Base-by-base conservation (phyloP, 1,284 basidiomycete genomes). In the Microbotryum saponariae region DNA sequence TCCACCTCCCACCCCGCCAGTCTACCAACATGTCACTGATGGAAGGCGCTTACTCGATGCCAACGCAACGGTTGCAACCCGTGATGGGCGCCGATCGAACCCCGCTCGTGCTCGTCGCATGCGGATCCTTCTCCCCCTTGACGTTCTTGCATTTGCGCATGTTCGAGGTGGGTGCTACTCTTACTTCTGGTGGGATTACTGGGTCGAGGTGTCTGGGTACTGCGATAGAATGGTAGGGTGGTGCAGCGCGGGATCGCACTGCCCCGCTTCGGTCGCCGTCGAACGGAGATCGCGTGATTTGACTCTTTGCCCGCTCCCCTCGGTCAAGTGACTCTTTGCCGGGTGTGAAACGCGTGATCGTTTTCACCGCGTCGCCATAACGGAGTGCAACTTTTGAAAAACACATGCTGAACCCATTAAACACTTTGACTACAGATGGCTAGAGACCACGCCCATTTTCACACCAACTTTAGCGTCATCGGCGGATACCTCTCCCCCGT, bases 121-220 rank as follows among this genome's bases (percentile, higher is more conserved):
- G 73, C 60, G 73, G 67, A 10, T 69, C 66, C 45, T 73, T 72
- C 68, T 70, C 67, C 42, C 73, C 73, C 31, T 58, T 73, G 44
- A 74, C 73, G 16, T 73, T 72, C 54, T 67, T 74, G n/a, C 73
- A 74, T 63, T 65, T 74, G 14, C 68, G 73, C 54, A 72, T 74
- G 70, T 73, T 73, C 57, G 73, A 74, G 56, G 61, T 68, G 61
- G 2, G n/a, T n/a, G 12, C 51, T 52, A 23, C 25, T 27, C 48
- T 49, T 27, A 27, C 27, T 37, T 33, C 3, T n/a, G 27, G 23
- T 16, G 51, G 25, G 29, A 9, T 8, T 31, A 1, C 10, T 8
- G 8, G 2, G 7, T 31, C 1, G 1, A 31, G 7, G 31, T 31
- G 31, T 9, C 29, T 8, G 9, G 31, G 31, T 31, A 8, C 8